Conservation (phyloP, 1,284 basidiomycete genomes). For the Trichosporon sp. region DNA sequence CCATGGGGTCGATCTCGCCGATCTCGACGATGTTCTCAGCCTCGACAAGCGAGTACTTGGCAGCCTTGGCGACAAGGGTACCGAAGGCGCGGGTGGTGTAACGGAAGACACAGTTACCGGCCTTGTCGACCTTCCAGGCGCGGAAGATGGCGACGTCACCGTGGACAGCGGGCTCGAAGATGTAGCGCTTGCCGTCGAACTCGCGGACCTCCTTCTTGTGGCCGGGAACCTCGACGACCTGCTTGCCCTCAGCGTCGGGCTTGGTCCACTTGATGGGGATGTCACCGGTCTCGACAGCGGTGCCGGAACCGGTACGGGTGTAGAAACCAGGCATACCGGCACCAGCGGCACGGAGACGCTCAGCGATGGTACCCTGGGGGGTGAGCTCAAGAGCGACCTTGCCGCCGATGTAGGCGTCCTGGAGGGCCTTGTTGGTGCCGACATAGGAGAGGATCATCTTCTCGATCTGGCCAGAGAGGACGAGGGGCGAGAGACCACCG, state of each 20-base stretch:
- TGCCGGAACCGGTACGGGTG: constrained; percentile 87
- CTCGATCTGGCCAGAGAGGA: constrained; percentile 71
- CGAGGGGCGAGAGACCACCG: constrained; percentile 75
- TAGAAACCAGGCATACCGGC: constrained; percentile 96
- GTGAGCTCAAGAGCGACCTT: constrained; percentile 82
- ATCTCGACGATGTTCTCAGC: constrained; percentile 90
- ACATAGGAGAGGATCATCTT: constrained; percentile 89
- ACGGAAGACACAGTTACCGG: constrained; percentile 81
- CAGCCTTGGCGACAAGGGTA: constrained; percentile 82
- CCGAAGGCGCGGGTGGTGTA: constrained; percentile 89
- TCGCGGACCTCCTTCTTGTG: constrained; percentile 76
- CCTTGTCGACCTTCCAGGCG: constrained; percentile 94
- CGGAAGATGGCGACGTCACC: constrained; percentile 87
- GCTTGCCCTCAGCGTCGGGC: constrained; percentile 45
- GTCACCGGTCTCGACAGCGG: constrained; percentile 71
- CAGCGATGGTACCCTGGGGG: constrained; percentile 89
- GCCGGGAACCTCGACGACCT: constrained; percentile 66
- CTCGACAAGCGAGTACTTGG: constrained; percentile 89
- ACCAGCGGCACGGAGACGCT: constrained; percentile 86
- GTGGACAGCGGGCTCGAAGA: constrained; percentile 82
- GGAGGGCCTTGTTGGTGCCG: constrained; percentile 63
- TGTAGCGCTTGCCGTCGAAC: constrained; percentile 79
- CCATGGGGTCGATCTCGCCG: constrained; percentile 79
- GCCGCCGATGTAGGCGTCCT: constrained; percentile 72
- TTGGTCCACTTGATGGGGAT: constrained; percentile 63